Conservation (phyloP, 2,329 filamentous ascomycete species). For the Aspergillus sp. region DNA sequence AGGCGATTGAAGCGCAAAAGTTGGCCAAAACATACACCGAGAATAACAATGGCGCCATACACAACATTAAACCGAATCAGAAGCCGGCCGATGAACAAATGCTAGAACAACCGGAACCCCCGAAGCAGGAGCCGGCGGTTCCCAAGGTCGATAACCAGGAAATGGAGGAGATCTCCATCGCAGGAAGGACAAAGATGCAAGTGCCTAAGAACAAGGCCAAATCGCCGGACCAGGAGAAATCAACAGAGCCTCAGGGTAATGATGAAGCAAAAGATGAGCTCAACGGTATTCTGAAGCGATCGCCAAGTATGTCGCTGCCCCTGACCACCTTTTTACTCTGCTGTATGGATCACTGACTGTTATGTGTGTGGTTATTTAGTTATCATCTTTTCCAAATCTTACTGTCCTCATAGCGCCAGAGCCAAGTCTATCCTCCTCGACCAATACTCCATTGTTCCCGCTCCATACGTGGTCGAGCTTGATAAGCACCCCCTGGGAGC, state of each 20-base stretch:
- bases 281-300: slow-evolving; percentile 73
- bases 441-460: slow-evolving; percentile 75
- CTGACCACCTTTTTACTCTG: neutral
- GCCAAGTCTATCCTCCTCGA: slow-evolving; percentile 83
- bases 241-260: slow-evolving; percentile 47
- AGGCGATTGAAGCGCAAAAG: slow-evolving; percentile 49
- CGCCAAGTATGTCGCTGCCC: slow-evolving; percentile 61
- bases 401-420: slow-evolving; percentile 79
- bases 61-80: slow-evolving; percentile 63
- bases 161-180: slow-evolving; percentile 45
- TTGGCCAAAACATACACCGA: slow-evolving; percentile 42
- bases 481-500: slow-evolving; percentile 73
- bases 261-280: slow-evolving; percentile 61
- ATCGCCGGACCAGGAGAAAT: slow-evolving; percentile 41
- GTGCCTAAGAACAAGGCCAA: slow-evolving; percentile 32
- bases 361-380: slow-evolving; percentile 48
- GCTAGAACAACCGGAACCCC: slow-evolving; percentile 24
- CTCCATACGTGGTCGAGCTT: slow-evolving; percentile 84
- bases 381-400: slow-evolving; percentile 93
- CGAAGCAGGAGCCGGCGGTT: slow-evolving; percentile 32
- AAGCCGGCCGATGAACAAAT: slow-evolving; percentile 57
- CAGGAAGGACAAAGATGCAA: slow-evolving; percentile 51
- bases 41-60: slow-evolving; percentile 58
- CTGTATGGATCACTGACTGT: neutral
- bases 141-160: slow-evolving; percentile 25